Evolutionary conservation across 106 monocot genomes (phyloP).

Genomic region (Posidonia australis): DNA sequence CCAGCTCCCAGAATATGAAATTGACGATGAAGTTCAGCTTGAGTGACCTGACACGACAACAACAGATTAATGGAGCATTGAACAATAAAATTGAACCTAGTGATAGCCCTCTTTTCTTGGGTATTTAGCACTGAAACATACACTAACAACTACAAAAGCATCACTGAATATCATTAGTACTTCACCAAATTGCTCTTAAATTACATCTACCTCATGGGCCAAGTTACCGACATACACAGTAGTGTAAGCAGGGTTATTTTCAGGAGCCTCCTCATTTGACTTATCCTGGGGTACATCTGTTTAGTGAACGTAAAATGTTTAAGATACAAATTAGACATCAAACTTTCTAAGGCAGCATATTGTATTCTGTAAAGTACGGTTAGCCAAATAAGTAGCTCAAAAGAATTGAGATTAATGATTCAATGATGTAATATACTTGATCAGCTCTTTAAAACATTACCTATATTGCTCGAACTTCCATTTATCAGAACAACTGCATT

Average conservation of each 20-base stretch:
- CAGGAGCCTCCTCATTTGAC: slow-evolving; percentile 38
- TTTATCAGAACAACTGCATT: slow-evolving; percentile 36
- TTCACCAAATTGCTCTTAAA: background rate
- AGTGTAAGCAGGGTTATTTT: slow-evolving; percentile 61
- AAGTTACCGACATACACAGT: slow-evolving; percentile 82
- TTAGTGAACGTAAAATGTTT: background rate
- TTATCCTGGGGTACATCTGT: slow-evolving; percentile 27
- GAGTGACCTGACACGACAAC: too few species aligned
- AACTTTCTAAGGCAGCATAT: too few species aligned
- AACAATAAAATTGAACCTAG: too few species aligned
- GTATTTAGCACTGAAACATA: too few species aligned
- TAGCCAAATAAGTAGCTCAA: too few species aligned
- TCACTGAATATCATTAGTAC: too few species aligned
- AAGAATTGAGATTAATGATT: too few species aligned
- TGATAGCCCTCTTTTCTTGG: too few species aligned
- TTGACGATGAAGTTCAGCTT: slow-evolving; percentile 37
- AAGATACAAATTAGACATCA: background rate
- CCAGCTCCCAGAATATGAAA: slow-evolving; percentile 60
- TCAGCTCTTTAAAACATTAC: background rate
- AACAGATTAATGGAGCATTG: too few species aligned
- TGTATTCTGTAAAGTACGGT: too few species aligned
- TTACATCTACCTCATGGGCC: slow-evolving; percentile 45
- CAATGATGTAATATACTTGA: too few species aligned
- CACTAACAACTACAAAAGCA: background rate
- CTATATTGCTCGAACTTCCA: slow-evolving; percentile 32